Conservation (phyloP, 2,329 filamentous ascomycete genomes). For the Zymoseptoria passerinii region DNA sequence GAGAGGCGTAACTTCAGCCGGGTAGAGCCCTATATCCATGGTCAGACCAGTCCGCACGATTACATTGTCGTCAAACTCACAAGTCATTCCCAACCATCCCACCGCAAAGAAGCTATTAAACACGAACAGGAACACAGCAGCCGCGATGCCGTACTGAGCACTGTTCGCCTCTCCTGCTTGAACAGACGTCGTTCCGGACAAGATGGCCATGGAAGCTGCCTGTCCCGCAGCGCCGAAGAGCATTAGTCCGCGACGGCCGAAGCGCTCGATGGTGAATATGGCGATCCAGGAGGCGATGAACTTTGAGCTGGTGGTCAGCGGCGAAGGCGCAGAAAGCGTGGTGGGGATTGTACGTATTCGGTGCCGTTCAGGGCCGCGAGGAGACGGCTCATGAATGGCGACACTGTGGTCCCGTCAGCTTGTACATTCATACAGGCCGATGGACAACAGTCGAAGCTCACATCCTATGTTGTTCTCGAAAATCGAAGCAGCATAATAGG, state of each 20-base stretch:
- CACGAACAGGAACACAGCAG: conserved; percentile 32
- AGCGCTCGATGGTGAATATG: conserved; percentile 42
- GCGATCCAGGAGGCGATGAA: conserved; percentile 44
- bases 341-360: conserved; percentile 33
- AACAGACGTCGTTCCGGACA: conserved; percentile 23
- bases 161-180: conserved; percentile 8
- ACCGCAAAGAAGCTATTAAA: conserved; percentile 33
- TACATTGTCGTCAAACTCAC: conserved; percentile 1
- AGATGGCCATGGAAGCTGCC: conserved; percentile 24
- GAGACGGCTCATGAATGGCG: conserved; percentile 39
- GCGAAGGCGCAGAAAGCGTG: background rate
- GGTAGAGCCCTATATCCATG: conserved; percentile 1
- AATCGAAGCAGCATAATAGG: conserved; percentile 42
- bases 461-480: conserved; percentile 45
- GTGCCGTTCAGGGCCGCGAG: conserved; percentile 47
- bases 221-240: conserved; percentile 50
- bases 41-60: background rate
- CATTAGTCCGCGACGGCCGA: conserved; percentile 59
- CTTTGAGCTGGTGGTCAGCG: background rate
- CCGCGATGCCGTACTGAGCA: conserved; percentile 28
- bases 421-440: background rate
- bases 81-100: conserved; percentile 23
- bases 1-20: conserved; percentile 30
- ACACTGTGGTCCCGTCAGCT: conserved; percentile 28
- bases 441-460: conserved; percentile 8